Conservation (phyloP, 768 basidiomycete genomes). For the Termitomyces sp. region DNA sequence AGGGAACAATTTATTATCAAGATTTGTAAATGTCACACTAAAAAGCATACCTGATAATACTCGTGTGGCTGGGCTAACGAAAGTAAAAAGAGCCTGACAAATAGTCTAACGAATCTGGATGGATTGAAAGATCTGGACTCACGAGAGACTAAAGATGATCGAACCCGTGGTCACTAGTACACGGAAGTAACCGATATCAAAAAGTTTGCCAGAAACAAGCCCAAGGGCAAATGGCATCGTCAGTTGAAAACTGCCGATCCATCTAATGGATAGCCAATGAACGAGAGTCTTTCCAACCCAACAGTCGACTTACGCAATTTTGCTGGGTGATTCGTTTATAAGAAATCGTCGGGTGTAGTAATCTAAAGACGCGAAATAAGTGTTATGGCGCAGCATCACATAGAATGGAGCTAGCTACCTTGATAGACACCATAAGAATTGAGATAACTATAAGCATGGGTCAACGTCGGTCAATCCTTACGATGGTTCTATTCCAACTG, state of each 20-base stretch:
- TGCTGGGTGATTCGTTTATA: constrained; percentile 5
- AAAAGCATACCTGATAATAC: constrained; percentile 26
- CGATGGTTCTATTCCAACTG: neutral
- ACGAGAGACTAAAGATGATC: constrained; percentile 17
- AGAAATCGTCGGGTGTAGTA: constrained; percentile 11
- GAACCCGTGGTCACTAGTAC: constrained; percentile 11
- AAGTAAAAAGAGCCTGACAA: constrained; percentile 32
- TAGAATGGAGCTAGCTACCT: constrained; percentile 1
- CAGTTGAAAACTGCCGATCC: constrained; percentile 22
- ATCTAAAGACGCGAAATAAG: neutral
- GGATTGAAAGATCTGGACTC: neutral
- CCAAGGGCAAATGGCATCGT: constrained; percentile 20
- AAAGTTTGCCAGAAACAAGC: constrained; percentile 17
- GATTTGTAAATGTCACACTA: neutral
- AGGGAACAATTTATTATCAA: neutral
- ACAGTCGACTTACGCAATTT: constrained; percentile 6
- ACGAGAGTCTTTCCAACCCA: neutral
- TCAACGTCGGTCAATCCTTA: neutral
- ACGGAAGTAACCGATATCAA: constrained; percentile 18
- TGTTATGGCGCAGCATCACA: neutral
- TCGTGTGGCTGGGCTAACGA: constrained; percentile 32
- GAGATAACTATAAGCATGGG: constrained; percentile 1
- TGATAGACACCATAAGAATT: constrained; percentile 16
- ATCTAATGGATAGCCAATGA: constrained; percentile 5
- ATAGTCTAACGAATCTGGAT: neutral